phyloP scores from a whole-genome alignment of 2,329 filamentous ascomycete genomes.

The Lecanicillium sp. region DNA sequence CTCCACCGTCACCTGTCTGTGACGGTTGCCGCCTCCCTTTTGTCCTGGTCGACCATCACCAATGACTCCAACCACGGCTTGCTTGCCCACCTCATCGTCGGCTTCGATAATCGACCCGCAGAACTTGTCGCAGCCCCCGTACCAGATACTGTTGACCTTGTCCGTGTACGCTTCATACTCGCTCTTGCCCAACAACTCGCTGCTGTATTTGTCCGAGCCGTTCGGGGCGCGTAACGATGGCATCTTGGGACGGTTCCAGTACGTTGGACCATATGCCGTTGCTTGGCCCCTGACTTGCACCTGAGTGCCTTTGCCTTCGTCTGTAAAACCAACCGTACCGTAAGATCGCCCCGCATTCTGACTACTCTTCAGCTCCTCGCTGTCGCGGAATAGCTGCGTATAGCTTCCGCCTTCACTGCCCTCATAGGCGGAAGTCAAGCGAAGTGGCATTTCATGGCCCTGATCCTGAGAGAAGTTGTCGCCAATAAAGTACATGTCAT shows the following conservation, averaged over 20 bases:
- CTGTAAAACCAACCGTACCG: constrained; percentile 2
- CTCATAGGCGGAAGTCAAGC: constrained; percentile 7
- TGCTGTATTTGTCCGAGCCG: not conserved
- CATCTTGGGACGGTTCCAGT: too few species aligned
- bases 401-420: constrained; percentile 6
- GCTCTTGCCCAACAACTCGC: not conserved
- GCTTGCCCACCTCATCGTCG: constrained; percentile 21
- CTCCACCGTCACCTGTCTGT: constrained; percentile 22
- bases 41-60: constrained; percentile 26
- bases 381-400: constrained; percentile 6
- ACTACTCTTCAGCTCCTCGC: not conserved
- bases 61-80: constrained; percentile 25
- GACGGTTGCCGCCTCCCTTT: constrained; percentile 16
- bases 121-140: constrained; percentile 27
- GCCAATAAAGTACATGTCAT: constrained; percentile 15
- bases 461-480: constrained; percentile 12
- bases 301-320: not conserved
- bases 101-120: constrained; percentile 23
- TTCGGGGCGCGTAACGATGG: not conserved
- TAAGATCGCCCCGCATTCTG: not conserved
- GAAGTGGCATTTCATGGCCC: constrained; percentile 5
- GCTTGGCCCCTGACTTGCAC: not conserved
- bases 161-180: constrained; percentile 6
- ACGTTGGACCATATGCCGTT: too few species aligned
- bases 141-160: constrained; percentile 21